Conservation (phyloP, 148 eudicot species). For the Bassia scoparia region DNA sequence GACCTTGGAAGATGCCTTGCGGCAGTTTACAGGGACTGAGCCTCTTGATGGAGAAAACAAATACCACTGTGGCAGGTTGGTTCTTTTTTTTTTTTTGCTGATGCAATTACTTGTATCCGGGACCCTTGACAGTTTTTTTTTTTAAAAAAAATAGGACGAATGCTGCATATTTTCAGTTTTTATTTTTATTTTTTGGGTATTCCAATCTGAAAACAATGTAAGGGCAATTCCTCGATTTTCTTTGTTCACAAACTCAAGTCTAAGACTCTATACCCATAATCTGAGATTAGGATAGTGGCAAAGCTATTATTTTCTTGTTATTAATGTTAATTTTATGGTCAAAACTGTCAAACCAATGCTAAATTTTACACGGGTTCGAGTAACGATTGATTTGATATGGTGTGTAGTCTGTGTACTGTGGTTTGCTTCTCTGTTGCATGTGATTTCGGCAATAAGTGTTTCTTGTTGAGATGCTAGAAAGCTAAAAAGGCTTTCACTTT, state of each 20-base stretch:
- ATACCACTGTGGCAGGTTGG: constrained; percentile 77
- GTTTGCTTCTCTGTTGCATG: neutral
- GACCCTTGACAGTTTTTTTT: neutral
- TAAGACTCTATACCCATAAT: neutral
- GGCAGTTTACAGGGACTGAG: constrained; percentile 59
- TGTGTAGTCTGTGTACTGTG: neutral
- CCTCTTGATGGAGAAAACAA: constrained; percentile 85
- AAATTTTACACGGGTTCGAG: neutral
- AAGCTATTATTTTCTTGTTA: neutral
- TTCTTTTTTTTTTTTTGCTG: constrained; percentile 18
- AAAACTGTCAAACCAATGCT: too few species aligned
- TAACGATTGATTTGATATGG: neutral
- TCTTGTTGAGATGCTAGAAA: neutral
- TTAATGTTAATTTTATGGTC: neutral
- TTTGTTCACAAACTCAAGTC: neutral
- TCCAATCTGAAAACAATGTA: neutral
- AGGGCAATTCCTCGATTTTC: neutral
- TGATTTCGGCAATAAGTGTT: neutral
- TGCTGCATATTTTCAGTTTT: neutral
- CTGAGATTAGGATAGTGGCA: neutral
- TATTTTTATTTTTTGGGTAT: neutral
- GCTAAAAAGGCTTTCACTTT: neutral
- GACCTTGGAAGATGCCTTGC: constrained; percentile 74
- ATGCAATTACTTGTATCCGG: neutral
- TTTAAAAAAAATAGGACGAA: neutral